These are phyloP conservation scores for Podospora australis DNA, from an alignment of 495 filamentous ascomycete genomes.

Conservation along the genomic window DNA sequence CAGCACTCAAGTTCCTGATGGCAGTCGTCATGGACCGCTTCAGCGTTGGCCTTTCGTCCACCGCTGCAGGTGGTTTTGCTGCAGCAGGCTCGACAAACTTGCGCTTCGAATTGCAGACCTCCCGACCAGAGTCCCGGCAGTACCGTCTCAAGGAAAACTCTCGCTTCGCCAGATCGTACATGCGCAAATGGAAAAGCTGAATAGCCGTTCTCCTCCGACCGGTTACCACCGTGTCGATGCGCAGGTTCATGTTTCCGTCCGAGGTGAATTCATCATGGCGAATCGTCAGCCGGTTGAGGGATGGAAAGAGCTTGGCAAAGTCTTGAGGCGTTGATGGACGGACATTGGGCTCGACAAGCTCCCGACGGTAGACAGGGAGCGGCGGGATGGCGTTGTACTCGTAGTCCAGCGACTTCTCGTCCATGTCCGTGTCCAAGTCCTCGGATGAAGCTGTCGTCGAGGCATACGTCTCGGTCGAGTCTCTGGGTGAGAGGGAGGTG, in stretches of 20 bases:
- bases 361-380: constrained; percentile 55
- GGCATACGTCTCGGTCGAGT: constrained; percentile 73
- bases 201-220: constrained; percentile 57
- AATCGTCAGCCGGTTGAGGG: constrained; percentile 70
- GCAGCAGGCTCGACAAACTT: constrained; percentile 53
- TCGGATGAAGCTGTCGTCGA: constrained; percentile 63
- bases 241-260: constrained; percentile 96
- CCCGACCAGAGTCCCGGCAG: constrained; percentile 85
- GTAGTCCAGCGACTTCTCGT: constrained; percentile 39
- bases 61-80: constrained; percentile 14
- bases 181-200: constrained; percentile 89
- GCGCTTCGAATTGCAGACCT: constrained; percentile 80
- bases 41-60: constrained; percentile 35
- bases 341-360: constrained; percentile 54
- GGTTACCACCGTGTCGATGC: constrained; percentile 71
- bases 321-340: constrained; percentile 72
- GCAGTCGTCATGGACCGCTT: constrained; percentile 71
- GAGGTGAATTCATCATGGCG: constrained; percentile 85
- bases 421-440: constrained; percentile 54
- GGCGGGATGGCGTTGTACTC: constrained; percentile 37
- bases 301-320: constrained; percentile 85
- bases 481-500: constrained; percentile 47
- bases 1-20: constrained; percentile 55
- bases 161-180: constrained; percentile 83
- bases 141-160: constrained; percentile 91